Conservation (phyloP, 2,329 filamentous ascomycete genomes). For the Cladosporium phlei region DNA sequence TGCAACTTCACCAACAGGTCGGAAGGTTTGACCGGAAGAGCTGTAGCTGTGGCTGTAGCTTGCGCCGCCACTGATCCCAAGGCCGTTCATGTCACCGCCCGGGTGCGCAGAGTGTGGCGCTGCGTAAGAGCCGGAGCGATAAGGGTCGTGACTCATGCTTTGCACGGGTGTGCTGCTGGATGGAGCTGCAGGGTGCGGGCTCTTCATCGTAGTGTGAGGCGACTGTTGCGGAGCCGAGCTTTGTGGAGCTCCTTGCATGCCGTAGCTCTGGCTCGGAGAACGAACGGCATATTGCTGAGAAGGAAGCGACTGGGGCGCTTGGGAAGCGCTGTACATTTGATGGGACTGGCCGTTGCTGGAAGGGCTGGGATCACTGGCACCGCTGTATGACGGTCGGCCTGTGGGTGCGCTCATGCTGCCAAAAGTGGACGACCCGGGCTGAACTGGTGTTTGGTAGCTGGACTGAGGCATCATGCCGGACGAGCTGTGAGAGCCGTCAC, state of each 20-base stretch:
- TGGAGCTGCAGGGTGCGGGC: constrained; percentile 20
- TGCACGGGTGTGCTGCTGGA: constrained; percentile 10
- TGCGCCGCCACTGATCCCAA: constrained; percentile 25
- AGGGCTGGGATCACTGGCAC: constrained; percentile 17
- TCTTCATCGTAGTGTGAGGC: constrained; percentile 26
- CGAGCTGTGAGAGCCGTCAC: constrained; percentile 24
- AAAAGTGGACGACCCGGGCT: constrained; percentile 22
- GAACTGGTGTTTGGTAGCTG: constrained; percentile 26
- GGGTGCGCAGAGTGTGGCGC: constrained; percentile 23
- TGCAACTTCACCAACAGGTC: constrained; percentile 12
- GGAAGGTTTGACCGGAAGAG: constrained; percentile 20
- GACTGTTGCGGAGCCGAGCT: constrained; percentile 26
- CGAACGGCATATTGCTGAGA: constrained; percentile 28
- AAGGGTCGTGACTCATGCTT: constrained; percentile 7
- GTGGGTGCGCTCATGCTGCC: constrained; percentile 22
- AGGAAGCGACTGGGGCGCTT: constrained; percentile 7
- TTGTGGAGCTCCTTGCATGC: constrained; percentile 25
- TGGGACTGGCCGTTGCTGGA: constrained; percentile 25
- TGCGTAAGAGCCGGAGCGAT: constrained; percentile 10
- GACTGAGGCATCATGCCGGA: constrained; percentile 24
- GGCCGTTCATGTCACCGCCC: constrained; percentile 27
- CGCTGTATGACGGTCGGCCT: constrained; percentile 25
- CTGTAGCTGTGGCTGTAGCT: constrained; percentile 23
- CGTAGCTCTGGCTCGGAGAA: constrained; percentile 27
- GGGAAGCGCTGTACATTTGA: constrained; percentile 23